Evolutionary conservation across 1,284 basidiomycete genomes (phyloP).

Genomic region (Tranzscheliella williamsii): DNA sequence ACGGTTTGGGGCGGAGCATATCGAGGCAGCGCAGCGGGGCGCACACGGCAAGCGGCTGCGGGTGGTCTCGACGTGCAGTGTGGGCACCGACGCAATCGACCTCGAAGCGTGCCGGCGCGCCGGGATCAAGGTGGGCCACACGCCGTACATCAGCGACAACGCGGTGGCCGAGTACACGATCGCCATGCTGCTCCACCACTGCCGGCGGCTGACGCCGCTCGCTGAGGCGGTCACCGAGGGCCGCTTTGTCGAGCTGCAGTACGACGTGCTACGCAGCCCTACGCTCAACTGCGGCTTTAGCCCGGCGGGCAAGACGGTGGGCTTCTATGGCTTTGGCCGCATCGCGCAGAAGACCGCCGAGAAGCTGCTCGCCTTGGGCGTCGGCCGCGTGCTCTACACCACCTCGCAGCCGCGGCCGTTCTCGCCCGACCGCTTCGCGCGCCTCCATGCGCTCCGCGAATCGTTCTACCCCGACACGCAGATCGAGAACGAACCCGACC

Average conservation of each 20-base stretch:
- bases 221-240: neutral
- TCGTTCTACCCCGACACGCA: slow-evolving; percentile 8
- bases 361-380: slow-evolving; percentile 15
- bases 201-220: slow-evolving; percentile 2
- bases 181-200: slow-evolving; percentile 15
- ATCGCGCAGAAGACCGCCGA: slow-evolving; percentile 19
- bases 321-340: slow-evolving; percentile 23
- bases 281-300: slow-evolving; percentile 16
- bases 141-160: slow-evolving; percentile 14
- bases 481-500: slow-evolving; percentile 6
- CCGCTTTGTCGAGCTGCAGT: slow-evolving; percentile 2
- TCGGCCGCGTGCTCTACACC: slow-evolving; percentile 6
- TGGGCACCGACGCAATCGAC: slow-evolving; percentile 18
- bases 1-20: slow-evolving; percentile 6
- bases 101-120: slow-evolving; percentile 5
- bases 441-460: slow-evolving; percentile 5
- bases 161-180: slow-evolving; percentile 19
- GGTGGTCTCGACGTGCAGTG: slow-evolving; percentile 10
- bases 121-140: slow-evolving; percentile 14
- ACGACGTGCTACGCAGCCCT: slow-evolving; percentile 4
- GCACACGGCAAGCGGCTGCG: neutral
- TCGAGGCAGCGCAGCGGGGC: slow-evolving; percentile 2
- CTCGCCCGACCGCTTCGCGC: slow-evolving; percentile 1
- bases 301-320: slow-evolving; percentile 10
- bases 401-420: slow-evolving; percentile 7